Evolutionary conservation across 2,329 filamentous ascomycete genomes (phyloP).

Genomic region (Colletotrichum magnum): DNA sequence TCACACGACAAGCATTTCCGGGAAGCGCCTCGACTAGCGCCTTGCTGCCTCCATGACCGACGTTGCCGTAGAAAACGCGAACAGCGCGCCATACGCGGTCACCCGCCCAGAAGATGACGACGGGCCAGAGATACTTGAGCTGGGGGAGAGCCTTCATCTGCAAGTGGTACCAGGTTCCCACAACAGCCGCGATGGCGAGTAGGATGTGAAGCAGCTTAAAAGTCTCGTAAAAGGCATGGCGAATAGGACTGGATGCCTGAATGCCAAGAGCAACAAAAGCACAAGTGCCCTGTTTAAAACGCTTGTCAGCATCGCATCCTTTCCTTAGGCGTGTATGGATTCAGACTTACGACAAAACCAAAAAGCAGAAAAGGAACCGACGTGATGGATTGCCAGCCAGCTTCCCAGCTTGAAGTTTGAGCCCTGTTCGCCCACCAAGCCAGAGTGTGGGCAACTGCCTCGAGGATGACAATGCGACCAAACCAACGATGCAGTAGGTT

Average conservation of each 20-base stretch:
- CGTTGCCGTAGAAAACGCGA: slow-evolving; percentile 75
- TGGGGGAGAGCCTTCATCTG: slow-evolving; percentile 68
- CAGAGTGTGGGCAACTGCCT: slow-evolving; percentile 76
- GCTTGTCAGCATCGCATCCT: slow-evolving; percentile 38
- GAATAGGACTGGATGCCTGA: slow-evolving; percentile 78
- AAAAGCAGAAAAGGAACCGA: slow-evolving; percentile 66
- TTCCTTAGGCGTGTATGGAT: neutral
- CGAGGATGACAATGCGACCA: slow-evolving; percentile 80
- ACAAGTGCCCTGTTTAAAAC: slow-evolving; percentile 62
- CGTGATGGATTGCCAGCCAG: slow-evolving; percentile 53
- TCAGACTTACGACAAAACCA: slow-evolving; percentile 72
- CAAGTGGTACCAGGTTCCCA: slow-evolving; percentile 78
- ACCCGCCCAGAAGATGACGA: slow-evolving; percentile 75
- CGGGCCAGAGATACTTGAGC: slow-evolving; percentile 71
- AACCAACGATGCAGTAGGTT: slow-evolving; percentile 87
- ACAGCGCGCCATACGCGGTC: slow-evolving; percentile 74
- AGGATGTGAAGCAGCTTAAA: slow-evolving; percentile 82
- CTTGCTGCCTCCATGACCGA: slow-evolving; percentile 75
- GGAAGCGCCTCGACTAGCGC: slow-evolving; percentile 82
- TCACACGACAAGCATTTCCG: slow-evolving; percentile 81
- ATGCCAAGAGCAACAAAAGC: slow-evolving; percentile 75
- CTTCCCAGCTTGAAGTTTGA: slow-evolving; percentile 62
- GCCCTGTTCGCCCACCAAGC: slow-evolving; percentile 68
- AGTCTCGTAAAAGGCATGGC: slow-evolving; percentile 84
- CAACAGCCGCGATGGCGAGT: slow-evolving; percentile 71